A percentile compares a stretch with the other conserved stretches of the same genome.
phyloP scores from a whole-genome alignment of 176 grass and related monocot species.

The Aegilops longissima region DNA sequence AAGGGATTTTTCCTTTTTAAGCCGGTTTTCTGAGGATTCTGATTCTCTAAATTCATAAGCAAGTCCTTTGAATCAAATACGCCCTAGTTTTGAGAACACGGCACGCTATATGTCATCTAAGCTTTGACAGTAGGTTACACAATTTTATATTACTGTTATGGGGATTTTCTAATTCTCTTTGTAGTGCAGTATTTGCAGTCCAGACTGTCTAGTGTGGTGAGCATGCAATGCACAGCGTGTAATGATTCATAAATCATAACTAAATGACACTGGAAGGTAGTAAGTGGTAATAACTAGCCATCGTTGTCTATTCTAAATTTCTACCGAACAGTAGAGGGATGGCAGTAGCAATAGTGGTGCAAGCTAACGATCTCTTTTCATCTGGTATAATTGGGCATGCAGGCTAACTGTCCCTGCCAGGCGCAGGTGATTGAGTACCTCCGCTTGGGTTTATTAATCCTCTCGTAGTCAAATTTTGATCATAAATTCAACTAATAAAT shows the following conservation, averaged over 20 bases:
- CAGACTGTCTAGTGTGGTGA: neutral
- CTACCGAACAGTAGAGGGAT: neutral
- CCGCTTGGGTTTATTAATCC: too few species aligned
- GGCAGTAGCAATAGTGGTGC: neutral
- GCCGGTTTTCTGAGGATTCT: too few species aligned
- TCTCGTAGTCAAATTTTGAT: too few species aligned
- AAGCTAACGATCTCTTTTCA: neutral
- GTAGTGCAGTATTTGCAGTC: neutral
- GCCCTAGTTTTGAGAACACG: too few species aligned
- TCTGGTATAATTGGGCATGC: neutral
- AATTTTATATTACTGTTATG: too few species aligned
- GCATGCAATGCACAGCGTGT: neutral
- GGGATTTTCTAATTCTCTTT: neutral
- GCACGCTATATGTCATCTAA: too few species aligned
- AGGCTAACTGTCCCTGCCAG: neutral
- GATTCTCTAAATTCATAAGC: too few species aligned
- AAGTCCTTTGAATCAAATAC: too few species aligned
- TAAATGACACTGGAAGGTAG: neutral
- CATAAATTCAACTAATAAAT: too few species aligned
- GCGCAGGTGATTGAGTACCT: neutral
- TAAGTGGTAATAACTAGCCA: neutral
- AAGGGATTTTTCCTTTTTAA: too few species aligned
- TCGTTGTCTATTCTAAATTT: neutral
- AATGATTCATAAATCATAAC: neutral
- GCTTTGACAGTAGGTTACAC: too few species aligned